Evolutionary conservation across 1,139 yeast species (phyloP).

Genomic region (Geotrichum carabidarum): DNA sequence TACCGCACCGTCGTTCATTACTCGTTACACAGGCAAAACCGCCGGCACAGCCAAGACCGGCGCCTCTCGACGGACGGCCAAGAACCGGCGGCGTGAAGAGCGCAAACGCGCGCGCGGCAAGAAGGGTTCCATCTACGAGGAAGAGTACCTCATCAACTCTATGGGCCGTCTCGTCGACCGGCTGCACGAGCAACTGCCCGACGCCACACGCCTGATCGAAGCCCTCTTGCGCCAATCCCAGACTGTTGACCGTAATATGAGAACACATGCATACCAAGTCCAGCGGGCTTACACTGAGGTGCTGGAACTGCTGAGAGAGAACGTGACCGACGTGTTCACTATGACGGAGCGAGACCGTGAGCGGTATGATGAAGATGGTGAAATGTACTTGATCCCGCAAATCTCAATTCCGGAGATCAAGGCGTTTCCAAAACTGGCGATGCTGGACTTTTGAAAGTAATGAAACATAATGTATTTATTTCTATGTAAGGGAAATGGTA

Average conservation of each 20-base stretch:
- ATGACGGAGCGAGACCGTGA: conserved; percentile 76
- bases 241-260: conserved; percentile 39
- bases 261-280: conserved; percentile 76
- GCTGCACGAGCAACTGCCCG: conserved; percentile 65
- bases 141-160: conserved; percentile 84
- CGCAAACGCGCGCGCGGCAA: conserved; percentile 94
- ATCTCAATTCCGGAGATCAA: conserved; percentile 26
- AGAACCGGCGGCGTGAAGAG: conserved; percentile 90
- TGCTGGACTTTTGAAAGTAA: conserved; percentile 14
- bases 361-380: conserved; percentile 83
- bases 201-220: conserved; percentile 67
- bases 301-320: conserved; percentile 49
- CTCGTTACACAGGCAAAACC: conserved; percentile 93
- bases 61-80: conserved; percentile 85
- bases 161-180: conserved; percentile 85
- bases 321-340: conserved; percentile 68
- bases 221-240: conserved; percentile 60
- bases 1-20: conserved; percentile 86
- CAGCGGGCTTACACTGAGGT: conserved; percentile 66
- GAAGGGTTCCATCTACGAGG: conserved; percentile 95
- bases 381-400: conserved; percentile 46
- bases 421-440: conserved; percentile 15
- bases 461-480: background rate
- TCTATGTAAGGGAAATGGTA: background rate
- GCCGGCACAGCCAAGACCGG: conserved; percentile 95